Conservation (phyloP, 2,329 filamentous ascomycete genomes). For the Corinectria fuckeliana region DNA sequence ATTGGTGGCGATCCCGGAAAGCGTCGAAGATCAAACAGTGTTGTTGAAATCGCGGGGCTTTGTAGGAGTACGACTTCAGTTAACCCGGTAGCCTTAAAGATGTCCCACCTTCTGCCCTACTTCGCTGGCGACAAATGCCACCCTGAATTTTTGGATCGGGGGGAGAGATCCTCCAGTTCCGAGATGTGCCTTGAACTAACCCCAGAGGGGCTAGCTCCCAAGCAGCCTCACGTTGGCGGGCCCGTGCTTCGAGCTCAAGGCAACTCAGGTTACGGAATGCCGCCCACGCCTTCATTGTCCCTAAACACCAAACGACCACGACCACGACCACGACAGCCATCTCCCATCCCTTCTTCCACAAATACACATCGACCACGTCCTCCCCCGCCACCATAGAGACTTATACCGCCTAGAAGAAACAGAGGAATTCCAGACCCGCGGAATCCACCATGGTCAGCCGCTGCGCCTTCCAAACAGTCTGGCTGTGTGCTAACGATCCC, state of each 20-base stretch:
- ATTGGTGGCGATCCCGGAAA: conserved; percentile 29
- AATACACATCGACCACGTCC: conserved; percentile 7
- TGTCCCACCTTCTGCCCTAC: conserved; percentile 52
- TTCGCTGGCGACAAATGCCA: conserved; percentile 41
- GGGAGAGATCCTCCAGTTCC: conserved; percentile 49
- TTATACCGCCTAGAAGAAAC: neutral
- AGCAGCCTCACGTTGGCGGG: conserved; percentile 33
- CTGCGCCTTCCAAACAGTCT: conserved; percentile 11
- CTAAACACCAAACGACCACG: conserved; percentile 36
- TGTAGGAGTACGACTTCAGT: conserved; percentile 40
- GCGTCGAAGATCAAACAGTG: conserved; percentile 32
- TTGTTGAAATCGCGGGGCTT: conserved; percentile 41
- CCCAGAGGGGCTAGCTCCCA: conserved; percentile 34
- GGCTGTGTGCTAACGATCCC: conserved; percentile 41
- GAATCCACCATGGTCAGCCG: conserved; percentile 52
- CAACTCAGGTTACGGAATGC: conserved; percentile 51
- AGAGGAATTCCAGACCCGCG: conserved; percentile 32
- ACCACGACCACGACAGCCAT: conserved; percentile 17
- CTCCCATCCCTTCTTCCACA: conserved; percentile 10
- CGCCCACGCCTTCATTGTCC: conserved; percentile 43
- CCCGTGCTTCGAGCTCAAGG: conserved; percentile 48
- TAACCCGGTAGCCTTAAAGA: conserved; percentile 43
- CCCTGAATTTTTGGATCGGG: conserved; percentile 51
- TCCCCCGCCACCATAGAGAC: neutral
- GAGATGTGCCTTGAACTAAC: conserved; percentile 36